Base-by-base conservation (phyloP, 805 yeast species). In the Sporopachydermia lactativora region DNA sequence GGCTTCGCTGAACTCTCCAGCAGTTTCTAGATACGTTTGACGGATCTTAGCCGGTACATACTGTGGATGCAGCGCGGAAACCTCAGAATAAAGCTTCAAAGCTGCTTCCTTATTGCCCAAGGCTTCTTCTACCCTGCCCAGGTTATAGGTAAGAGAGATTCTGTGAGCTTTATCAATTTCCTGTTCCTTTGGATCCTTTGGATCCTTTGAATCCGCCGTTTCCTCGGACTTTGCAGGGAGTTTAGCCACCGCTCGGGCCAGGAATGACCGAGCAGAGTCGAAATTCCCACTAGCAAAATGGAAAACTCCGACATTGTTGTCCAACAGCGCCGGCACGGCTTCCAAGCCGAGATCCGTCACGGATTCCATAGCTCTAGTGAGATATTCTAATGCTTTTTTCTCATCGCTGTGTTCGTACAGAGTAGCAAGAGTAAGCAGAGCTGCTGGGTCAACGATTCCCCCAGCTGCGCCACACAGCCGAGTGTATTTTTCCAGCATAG, bases 271-370 rank as follows among this genome's bases (percentile, higher is more conserved):
- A 0, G 96, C 78, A 3, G 71, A 71, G 2, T 66, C 75, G 40
- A 59, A 62, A 49, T 78, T 73, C 17, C 75, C 76, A 46, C 71
- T 76, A 46, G 77, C 64, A 52, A 81, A 80, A 43, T 82, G 73
- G 58, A 85, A 74, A 3, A 83, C 94, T 36, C 94, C 97, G 48
- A 85, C 66, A 51, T 92, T 92, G 54, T 85, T 86, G 51, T 77
- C 66, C 18, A 89, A 62, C 49, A 77, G 81, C 37, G 71, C 66
- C 36, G 75, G 69, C 37, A 63, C 49, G 43, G 16, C 57, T 54
- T 31, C 58, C 15, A 39, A 47, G 4, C 42, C 47, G 2, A 42
- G 60, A 19, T 57, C 57, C 36, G 61, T 57, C 42, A 66, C 60
- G 4, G 71, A 61, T 39, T 75, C 81, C 16, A 75, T 62, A 35